phyloP scores from a whole-genome alignment of 2,329 filamentous ascomycete genomes.

The Thelonectria rubi region DNA sequence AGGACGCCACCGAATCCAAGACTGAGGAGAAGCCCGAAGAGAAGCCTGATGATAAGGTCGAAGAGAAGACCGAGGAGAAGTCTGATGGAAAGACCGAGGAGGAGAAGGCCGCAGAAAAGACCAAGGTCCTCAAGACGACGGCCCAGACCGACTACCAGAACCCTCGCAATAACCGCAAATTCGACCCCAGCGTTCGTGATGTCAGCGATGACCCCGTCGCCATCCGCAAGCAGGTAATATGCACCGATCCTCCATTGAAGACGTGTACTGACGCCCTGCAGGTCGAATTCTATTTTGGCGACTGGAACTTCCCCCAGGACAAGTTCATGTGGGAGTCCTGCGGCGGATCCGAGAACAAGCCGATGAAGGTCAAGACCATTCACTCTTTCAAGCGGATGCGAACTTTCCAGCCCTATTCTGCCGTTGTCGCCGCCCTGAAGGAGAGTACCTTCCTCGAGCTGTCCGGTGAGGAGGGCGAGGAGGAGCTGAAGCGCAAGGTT shows the following conservation, averaged over 20 bases:
- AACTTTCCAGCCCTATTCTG: conserved; percentile 87
- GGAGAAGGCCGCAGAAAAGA: conserved; percentile 32
- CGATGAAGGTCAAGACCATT: conserved; percentile 80
- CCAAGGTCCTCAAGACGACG: conserved; percentile 57
- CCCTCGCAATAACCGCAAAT: conserved; percentile 70
- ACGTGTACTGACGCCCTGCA: conserved; percentile 47
- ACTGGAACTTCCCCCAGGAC: conserved; percentile 88
- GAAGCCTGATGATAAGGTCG: conserved; percentile 38
- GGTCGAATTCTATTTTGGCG: conserved; percentile 97
- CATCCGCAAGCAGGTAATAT: conserved; percentile 81
- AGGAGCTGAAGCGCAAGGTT: conserved; percentile 80
- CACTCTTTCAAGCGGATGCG: conserved; percentile 95
- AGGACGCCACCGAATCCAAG: conserved; percentile 36
- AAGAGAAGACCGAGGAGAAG: conserved; percentile 27
- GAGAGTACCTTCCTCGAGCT: conserved; percentile 78
- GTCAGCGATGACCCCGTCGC: conserved; percentile 80
- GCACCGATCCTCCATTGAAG: background rate
- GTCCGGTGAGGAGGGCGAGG: conserved; percentile 75
- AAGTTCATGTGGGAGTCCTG: conserved; percentile 85
- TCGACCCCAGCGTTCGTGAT: conserved; percentile 71
- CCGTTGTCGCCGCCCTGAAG: conserved; percentile 84
- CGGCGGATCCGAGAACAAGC: conserved; percentile 81
- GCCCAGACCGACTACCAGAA: conserved; percentile 51
- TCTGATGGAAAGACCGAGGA: conserved; percentile 33
- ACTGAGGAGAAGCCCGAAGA: conserved; percentile 42